Evolutionary conservation across 2,329 filamentous ascomycete species (phyloP), one percentile per base, ranked within the genome.

Genomic region (Diplocarpon mali): DNA sequence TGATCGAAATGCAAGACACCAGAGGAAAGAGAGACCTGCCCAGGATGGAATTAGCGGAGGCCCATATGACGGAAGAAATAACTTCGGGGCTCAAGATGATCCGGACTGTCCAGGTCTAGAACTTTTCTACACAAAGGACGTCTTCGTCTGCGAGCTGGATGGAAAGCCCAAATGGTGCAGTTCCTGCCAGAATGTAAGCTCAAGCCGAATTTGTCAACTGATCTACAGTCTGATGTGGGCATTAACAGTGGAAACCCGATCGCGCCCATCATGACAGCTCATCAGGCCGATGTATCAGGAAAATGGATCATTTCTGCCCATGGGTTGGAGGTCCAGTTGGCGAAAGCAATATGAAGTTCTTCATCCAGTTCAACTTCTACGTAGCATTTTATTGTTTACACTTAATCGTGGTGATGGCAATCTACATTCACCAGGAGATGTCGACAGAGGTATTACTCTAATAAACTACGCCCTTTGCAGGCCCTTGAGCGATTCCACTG

Each of bases 231-330:
- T n/a, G 9, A 17, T 34, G 20, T 11, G 16, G 11, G 30, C 30
- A n/a, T 20, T 24, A 29, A 9, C 12, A 43, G 41, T 95, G 85
- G 78, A 96, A 95, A 63, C 80, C 84, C 0, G 90, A 95, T 58
- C 75, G 90, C 3, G 76, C 83, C 2, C 88, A 95, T 61, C 90
- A 96, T 64, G 93, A 84, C 58, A 80, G 80, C 42, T 85, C 94
- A 60, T 69, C 77, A 93, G 95, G 64, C 78, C 83, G 87, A 35
- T 96, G 90, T 59, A 83, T 94, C 16, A 69, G 75, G 34, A 92
- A 92, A 58, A 92, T 95, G 83, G 90, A 96, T 52, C 90, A 96
- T 60, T 92, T 89, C 57, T 98, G 92, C 59, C 92, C 90, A 0
- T 96, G 80, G 84, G 89, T 94, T n/a, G 90, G 90, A 3, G 92